Conservation (phyloP, 179 eudicot species). For the Drosera spatulata region DNA sequence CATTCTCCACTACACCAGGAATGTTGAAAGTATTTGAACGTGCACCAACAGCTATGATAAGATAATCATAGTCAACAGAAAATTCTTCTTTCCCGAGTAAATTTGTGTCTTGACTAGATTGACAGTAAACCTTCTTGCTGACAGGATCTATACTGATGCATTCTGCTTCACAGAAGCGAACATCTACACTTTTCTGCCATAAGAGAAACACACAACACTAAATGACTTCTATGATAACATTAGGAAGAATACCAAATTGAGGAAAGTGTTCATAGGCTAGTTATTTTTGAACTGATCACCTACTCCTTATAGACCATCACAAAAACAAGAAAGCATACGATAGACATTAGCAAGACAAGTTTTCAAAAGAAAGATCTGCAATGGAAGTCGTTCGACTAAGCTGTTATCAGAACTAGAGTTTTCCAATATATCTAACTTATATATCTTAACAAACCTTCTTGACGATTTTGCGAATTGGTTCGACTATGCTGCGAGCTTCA, state of each 20-base stretch:
- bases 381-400: too few relatives aligned
- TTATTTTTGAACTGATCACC: too few relatives aligned
- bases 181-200: neutral
- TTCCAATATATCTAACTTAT: too few relatives aligned
- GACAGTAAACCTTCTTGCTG: constrained; percentile 53
- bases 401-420: too few relatives aligned
- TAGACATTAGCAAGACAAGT: too few relatives aligned
- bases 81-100: constrained; percentile 39
- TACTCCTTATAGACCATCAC: too few relatives aligned
- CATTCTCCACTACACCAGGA: constrained; percentile 66
- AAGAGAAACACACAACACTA: too few relatives aligned
- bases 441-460: constrained; percentile 7
- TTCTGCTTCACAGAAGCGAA: constrained; percentile 56
- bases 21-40: constrained; percentile 62
- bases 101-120: constrained; percentile 22
- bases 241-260: too few relatives aligned
- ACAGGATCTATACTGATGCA: constrained; percentile 52
- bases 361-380: too few relatives aligned
- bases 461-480: constrained; percentile 50
- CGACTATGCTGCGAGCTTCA: constrained; percentile 71
- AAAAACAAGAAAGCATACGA: too few relatives aligned
- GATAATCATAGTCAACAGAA: constrained; percentile 54
- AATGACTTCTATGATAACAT: too few relatives aligned
- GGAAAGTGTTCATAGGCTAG: too few relatives aligned
- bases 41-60: constrained; percentile 69